Conservation (phyloP, 345 rosid genomes). For the Psidium friedrichsthalianum region DNA sequence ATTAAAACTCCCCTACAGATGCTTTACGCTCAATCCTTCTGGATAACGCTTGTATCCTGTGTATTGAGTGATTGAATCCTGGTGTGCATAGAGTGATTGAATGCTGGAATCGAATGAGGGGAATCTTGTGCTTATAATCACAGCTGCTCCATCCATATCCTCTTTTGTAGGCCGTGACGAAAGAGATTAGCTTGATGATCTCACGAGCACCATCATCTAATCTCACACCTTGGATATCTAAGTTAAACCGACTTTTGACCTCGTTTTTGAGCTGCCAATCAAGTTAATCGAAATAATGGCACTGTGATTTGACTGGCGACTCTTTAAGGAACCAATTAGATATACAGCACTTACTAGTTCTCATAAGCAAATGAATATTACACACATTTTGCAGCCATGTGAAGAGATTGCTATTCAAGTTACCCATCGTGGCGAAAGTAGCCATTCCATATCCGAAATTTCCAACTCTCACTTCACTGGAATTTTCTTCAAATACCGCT, state of each 20-base stretch:
- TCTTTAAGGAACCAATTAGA: not conserved
- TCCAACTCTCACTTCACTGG: too few relatives aligned
- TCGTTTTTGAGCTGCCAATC: accelerated
- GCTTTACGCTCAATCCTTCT: too few relatives aligned
- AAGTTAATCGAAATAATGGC: not conserved
- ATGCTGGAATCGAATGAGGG: not conserved
- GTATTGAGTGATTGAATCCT: too few relatives aligned
- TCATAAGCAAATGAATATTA: not conserved
- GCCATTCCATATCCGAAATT: too few relatives aligned
- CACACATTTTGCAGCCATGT: not conserved
- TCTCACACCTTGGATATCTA: not conserved
- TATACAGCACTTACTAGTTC: too few relatives aligned
- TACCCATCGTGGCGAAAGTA: too few relatives aligned
- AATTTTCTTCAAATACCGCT: too few relatives aligned
- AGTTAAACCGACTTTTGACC: not conserved
- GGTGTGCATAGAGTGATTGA: too few relatives aligned
- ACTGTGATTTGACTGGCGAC: accelerated
- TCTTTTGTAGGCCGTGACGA: not conserved
- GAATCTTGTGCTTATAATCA: not conserved
- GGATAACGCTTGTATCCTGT: too few relatives aligned
- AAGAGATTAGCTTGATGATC: not conserved
- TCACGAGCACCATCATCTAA: not conserved
- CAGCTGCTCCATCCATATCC: not conserved
- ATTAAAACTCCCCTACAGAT: too few relatives aligned
- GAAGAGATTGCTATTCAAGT: too few relatives aligned